These are phyloP conservation scores for Beauveria varroae DNA, from an alignment of 2,329 filamentous ascomycete genomes.

Conservation along the genomic window DNA sequence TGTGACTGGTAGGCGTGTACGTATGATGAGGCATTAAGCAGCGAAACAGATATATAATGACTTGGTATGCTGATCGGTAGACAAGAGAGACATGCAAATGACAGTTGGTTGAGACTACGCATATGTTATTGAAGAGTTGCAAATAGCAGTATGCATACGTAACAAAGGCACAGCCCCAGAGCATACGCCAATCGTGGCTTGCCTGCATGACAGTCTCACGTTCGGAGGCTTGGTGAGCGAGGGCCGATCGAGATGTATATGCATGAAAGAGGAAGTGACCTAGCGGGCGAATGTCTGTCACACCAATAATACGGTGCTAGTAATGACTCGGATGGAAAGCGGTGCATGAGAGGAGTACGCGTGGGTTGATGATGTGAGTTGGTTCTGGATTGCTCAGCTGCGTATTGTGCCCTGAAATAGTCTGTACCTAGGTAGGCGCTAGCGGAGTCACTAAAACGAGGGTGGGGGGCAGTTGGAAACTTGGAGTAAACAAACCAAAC, in stretches of 20 bases:
- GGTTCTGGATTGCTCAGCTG: background rate
- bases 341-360: background rate
- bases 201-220: background rate
- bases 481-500: no score
- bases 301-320: background rate
- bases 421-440: background rate
- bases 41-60: background rate
- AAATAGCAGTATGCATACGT: constrained; percentile 2
- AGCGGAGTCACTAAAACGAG: no score
- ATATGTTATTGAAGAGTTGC: background rate
- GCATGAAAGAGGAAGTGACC: background rate
- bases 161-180: background rate
- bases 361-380: background rate
- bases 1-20: constrained; percentile 58
- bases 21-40: background rate
- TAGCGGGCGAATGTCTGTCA: background rate
- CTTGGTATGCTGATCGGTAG: background rate
- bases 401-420: background rate
- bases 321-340: background rate
- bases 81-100: background rate
- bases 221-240: background rate
- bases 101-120: background rate
- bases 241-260: constrained; percentile 2
- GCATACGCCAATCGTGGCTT: background rate
- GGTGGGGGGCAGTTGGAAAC: background rate